Evolutionary conservation across 768 basidiomycete species (phyloP).

Genomic region (Naganishia vaughanmartiniae): DNA sequence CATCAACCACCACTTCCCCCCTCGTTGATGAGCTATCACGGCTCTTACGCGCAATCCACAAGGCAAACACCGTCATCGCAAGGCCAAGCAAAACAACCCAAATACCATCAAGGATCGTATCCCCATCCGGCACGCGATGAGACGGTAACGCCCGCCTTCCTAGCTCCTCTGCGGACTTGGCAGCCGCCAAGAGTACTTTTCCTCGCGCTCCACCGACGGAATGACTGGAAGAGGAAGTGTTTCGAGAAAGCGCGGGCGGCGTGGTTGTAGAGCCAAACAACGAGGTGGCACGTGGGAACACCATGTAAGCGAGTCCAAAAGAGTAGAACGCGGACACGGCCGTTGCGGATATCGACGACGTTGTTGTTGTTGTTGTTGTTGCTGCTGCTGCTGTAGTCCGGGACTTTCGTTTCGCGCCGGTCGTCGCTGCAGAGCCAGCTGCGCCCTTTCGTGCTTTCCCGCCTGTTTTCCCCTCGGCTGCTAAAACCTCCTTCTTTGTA

Average conservation of each 20-base stretch:
- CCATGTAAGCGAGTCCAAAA: slow-evolving; percentile 30
- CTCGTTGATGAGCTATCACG: not conserved
- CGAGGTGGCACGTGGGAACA: slow-evolving; percentile 28
- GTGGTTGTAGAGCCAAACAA: slow-evolving; percentile 4
- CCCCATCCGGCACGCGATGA: slow-evolving; percentile 23
- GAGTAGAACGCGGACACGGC: slow-evolving; percentile 27
- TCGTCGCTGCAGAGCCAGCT: not conserved
- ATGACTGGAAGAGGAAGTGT: not conserved
- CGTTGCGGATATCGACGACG: not conserved
- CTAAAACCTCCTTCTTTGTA: not conserved
- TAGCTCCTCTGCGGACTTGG: slow-evolving; percentile 1
- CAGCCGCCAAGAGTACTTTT: not conserved
- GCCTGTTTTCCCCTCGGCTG: not conserved
- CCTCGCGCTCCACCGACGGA: not conserved
- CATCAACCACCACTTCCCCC: not conserved
- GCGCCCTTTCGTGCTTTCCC: not conserved
- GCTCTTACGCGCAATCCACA: slow-evolving; percentile 34
- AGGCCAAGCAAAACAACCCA: slow-evolving; percentile 42
- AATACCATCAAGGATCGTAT: slow-evolving; percentile 43
- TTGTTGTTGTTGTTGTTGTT: not conserved
- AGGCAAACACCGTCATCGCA: slow-evolving; percentile 37
- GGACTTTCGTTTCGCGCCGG: not conserved
- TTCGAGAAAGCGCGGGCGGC: not conserved
- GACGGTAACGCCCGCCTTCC: slow-evolving; percentile 18
- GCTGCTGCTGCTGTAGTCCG: not conserved